Evolutionary conservation across 441 rosid species (phyloP).

Genomic region (Flueggea neowawraea): DNA sequence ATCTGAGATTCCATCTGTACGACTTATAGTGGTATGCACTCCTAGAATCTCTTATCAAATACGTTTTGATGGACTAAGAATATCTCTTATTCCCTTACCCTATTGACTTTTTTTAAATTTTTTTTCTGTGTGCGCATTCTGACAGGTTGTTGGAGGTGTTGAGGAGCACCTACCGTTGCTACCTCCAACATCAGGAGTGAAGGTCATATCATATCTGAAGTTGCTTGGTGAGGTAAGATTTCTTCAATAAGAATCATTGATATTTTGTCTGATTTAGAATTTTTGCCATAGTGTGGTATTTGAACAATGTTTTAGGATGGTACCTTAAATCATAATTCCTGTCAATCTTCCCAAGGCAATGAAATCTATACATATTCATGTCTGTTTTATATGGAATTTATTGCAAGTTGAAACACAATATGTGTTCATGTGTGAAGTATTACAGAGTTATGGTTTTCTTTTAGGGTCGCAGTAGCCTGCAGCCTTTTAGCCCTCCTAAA

Average conservation of each 20-base stretch:
- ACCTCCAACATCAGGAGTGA: slow-evolving; percentile 64
- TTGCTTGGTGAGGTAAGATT: slow-evolving; percentile 70
- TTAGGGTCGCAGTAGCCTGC: slow-evolving; percentile 82
- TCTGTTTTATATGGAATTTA: too few relatives aligned
- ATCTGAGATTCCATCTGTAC: slow-evolving; percentile 81
- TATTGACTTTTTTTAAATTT: background rate
- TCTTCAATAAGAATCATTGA: background rate
- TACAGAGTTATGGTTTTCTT: slow-evolving; percentile 23
- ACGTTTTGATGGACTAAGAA: slow-evolving; percentile 1
- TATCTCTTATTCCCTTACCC: background rate
- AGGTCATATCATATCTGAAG: slow-evolving; percentile 63
- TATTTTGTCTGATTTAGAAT: background rate
- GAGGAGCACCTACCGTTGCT: slow-evolving; percentile 74
- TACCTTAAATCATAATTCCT: too few relatives aligned
- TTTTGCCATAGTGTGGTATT: background rate
- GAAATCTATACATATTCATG: too few relatives aligned
- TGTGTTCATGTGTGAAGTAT: too few relatives aligned
- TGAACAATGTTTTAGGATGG: too few relatives aligned
- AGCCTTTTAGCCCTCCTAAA: slow-evolving; percentile 75
- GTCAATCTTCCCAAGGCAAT: too few relatives aligned
- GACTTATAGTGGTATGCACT: slow-evolving; percentile 75
- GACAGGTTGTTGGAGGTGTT: slow-evolving; percentile 91
- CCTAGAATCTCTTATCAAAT: background rate
- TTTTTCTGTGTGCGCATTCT: slow-evolving; percentile 13
- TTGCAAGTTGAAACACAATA: too few relatives aligned